Evolutionary conservation across 2,329 filamentous ascomycete species (phyloP).

Genomic region (Magnaporthales sp.): DNA sequence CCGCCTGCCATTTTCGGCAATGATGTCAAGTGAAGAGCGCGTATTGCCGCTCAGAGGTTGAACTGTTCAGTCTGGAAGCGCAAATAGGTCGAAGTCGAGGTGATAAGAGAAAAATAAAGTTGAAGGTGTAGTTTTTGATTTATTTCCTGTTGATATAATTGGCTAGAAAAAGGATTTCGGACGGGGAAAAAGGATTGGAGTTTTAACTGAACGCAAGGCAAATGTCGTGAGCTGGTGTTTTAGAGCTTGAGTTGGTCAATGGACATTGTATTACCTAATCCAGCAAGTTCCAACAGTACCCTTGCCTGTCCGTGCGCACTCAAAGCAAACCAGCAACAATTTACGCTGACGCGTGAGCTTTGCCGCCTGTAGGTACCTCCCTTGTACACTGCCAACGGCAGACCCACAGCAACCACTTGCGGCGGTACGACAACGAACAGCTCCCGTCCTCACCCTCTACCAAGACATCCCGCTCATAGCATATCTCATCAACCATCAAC

Average conservation of each 20-base stretch:
- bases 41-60: constrained; percentile 1
- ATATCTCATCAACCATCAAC: neutral
- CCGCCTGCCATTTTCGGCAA: constrained; percentile 12
- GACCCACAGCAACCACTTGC: neutral
- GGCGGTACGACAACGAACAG: constrained; percentile 1
- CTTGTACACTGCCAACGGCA: neutral
- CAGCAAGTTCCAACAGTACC: neutral
- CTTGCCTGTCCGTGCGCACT: neutral
- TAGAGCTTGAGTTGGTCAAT: neutral
- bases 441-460: neutral
- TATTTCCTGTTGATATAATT: neutral
- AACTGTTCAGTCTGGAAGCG: neutral
- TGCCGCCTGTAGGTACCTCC: constrained; percentile 7
- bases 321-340: neutral
- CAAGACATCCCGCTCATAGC: neutral
- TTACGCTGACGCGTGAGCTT: constrained; percentile 7
- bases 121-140: neutral
- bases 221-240: neutral
- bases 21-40: neutral
- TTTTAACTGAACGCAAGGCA: neutral
- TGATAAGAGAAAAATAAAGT: neutral
- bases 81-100: neutral
- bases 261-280: neutral
- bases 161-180: neutral
- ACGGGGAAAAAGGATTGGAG: neutral